Evolutionary conservation across 179 eudicot genomes (phyloP).

Genomic region (Heliamphora ciliata): DNA sequence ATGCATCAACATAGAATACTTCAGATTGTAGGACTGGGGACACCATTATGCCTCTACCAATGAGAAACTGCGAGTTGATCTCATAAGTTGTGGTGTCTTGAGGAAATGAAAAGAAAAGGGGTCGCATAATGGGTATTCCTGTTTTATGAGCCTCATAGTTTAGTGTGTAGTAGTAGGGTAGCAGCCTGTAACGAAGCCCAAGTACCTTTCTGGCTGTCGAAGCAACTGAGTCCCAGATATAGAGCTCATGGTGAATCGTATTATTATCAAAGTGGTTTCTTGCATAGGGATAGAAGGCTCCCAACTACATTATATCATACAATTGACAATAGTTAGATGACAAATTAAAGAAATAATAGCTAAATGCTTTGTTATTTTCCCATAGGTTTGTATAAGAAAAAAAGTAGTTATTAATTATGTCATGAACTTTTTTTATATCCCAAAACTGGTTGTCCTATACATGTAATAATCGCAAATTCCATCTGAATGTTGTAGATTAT

Average conservation of each 20-base stretch:
- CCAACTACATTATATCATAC: slow-evolving; percentile 36
- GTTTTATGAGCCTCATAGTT: slow-evolving; percentile 63
- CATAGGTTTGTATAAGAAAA: too few relatives aligned
- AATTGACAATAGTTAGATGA: too few relatives aligned
- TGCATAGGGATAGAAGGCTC: slow-evolving; percentile 85
- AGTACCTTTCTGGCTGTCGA: slow-evolving; percentile 56
- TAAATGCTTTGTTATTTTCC: too few relatives aligned
- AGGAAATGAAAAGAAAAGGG: slow-evolving; percentile 80
- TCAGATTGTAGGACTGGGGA: slow-evolving; percentile 60
- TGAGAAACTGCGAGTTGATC: slow-evolving; percentile 61
- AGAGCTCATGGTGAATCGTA: slow-evolving; percentile 56
- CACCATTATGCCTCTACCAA: slow-evolving; percentile 69
- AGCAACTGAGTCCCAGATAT: slow-evolving; percentile 70
- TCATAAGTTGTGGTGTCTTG: slow-evolving; percentile 45
- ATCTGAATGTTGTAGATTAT: too few relatives aligned
- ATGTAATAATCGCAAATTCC: too few relatives aligned
- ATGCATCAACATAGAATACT: slow-evolving; percentile 46
- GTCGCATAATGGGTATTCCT: slow-evolving; percentile 70
- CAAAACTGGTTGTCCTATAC: too few relatives aligned
- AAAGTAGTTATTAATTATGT: too few relatives aligned
- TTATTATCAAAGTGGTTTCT: slow-evolving; percentile 49
- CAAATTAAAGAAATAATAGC: too few relatives aligned
- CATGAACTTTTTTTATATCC: too few relatives aligned
- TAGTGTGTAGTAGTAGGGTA: slow-evolving; percentile 67
- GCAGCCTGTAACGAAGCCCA: slow-evolving; percentile 66